phyloP scores from a whole-genome alignment of 306 rosid genomes.

The Trichosanthes truncata region DNA sequence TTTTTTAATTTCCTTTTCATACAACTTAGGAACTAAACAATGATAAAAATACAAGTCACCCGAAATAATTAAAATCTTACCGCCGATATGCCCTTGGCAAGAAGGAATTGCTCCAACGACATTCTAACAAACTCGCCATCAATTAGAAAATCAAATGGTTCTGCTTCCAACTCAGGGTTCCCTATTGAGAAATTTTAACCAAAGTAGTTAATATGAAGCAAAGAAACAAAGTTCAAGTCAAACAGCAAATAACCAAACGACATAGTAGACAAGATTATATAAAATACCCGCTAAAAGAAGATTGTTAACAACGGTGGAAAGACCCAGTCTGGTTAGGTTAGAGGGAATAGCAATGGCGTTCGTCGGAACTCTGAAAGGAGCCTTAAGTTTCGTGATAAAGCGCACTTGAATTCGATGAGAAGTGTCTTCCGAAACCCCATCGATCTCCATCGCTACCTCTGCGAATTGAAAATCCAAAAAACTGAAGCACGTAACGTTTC shows the following conservation, averaged over 20 bases:
- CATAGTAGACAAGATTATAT: not conserved
- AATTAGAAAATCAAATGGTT: conserved; percentile 80
- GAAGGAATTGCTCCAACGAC: conserved; percentile 80
- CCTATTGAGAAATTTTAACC: conserved; percentile 16
- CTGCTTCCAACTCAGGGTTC: conserved; percentile 46
- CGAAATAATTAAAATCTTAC: conserved; percentile 18
- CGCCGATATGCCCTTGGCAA: conserved; percentile 76
- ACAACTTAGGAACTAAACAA: not conserved
- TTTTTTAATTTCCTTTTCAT: not conserved
- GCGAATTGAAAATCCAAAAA: not conserved
- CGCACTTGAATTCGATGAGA: conserved; percentile 58
- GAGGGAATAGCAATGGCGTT: conserved; percentile 60
- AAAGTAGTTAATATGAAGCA: not conserved
- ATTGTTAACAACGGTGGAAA: conserved; percentile 67
- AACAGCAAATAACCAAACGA: not conserved
- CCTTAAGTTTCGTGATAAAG: conserved; percentile 55
- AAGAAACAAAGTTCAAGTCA: not conserved
- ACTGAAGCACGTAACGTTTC: not conserved
- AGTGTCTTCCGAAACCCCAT: conserved; percentile 30
- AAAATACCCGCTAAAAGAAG: conserved; percentile 45
- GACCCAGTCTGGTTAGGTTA: conserved; percentile 61
- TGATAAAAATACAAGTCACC: not conserved
- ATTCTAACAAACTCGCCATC: conserved; percentile 79
- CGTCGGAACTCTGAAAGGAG: conserved; percentile 37
- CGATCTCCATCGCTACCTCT: conserved; percentile 27